Evolutionary conservation across 257 asterid genomes (phyloP), one percentile per base, ranked within the genome.

Genomic region (Penstemon barbatus): DNA sequence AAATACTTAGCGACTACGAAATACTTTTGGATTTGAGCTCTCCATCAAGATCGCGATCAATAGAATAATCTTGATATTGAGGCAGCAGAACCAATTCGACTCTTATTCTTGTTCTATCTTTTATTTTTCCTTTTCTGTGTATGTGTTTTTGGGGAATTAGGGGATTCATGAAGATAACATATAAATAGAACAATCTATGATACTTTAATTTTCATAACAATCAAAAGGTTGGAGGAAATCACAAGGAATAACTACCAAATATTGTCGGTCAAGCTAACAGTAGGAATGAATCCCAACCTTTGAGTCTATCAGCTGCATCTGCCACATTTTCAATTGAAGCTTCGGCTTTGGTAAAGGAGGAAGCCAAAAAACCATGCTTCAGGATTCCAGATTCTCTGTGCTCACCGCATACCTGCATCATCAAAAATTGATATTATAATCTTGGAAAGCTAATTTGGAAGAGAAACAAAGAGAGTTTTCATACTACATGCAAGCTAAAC

Each of bases 341-440:
- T 42, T 74, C 84, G 70, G 75, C 85, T 66, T 82, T 79, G 66
- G 73, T 67, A 52, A 67, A 53, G 39, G 96, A 80, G 68, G 92
- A 78, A 57, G 99, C 91, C 66, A 84, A 75, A 79, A 70, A 87
- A 7, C 99, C 97, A 48, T 70, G 86, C 80, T 74, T 82, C n/a
- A 91, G 82, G 66, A 94, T 89, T 61, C 97, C 99, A 66, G 99
- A 94, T 71, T 77, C 85, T 77, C 87, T 89, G 78, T 89, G 95
- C 71, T 94, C 99, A 60, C 91, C 91, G 59, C 99, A 94, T 36
- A 85, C 71, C 97, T 94, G 79, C 76, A 72, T 61, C 10, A 13
- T 25, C 13, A 60, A 69, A 58, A 65, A 18, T 4, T n/a, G 33
- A 25, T 25, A 25, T 2, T 25, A 25, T 25, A 25, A 25, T 25